Conservation (phyloP, 192 early-diverging fungal species). For the Coemansia sp. region DNA sequence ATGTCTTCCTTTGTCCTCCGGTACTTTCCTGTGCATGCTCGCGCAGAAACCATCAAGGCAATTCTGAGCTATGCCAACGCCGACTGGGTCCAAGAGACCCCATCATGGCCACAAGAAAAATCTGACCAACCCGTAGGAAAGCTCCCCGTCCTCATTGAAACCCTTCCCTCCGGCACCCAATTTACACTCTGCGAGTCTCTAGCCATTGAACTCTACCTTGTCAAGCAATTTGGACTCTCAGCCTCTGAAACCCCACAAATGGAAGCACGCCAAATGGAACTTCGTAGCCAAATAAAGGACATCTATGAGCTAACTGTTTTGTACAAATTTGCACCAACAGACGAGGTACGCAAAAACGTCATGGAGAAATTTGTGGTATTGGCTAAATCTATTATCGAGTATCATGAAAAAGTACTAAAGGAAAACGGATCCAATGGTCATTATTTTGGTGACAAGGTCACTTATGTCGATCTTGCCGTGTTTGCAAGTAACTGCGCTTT, state of each 20-base stretch:
- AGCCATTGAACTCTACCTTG: conserved; percentile 56
- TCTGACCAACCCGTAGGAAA: conserved; percentile 48
- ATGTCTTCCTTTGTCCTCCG: conserved; percentile 9
- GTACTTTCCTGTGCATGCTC: conserved; percentile 31
- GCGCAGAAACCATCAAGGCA: conserved; percentile 23
- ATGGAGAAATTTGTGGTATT: not conserved
- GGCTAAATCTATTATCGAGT: conserved; percentile 9
- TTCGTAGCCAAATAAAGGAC: conserved; percentile 25
- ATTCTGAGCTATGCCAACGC: conserved; percentile 49
- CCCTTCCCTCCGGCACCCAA: conserved; percentile 11
- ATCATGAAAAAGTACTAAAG: conserved; percentile 23
- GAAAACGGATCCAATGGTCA: conserved; percentile 28
- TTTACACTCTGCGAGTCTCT: conserved; percentile 45
- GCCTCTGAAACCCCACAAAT: conserved; percentile 19
- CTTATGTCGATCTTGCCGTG: conserved; percentile 31
- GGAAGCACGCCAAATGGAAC: conserved; percentile 30
- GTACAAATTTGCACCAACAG: not conserved
- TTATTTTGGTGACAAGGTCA: conserved; percentile 21
- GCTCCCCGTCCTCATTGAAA: conserved; percentile 55
- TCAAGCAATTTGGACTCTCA: conserved; percentile 36
- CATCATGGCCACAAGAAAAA: conserved; percentile 52
- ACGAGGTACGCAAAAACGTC: not conserved
- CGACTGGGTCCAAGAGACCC: conserved; percentile 24
- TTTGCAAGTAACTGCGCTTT: conserved; percentile 1
- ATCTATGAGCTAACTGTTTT: not conserved